Evolutionary conservation across 139 green algal genomes (phyloP).

Genomic region (Ettlia oleoabundans): DNA sequence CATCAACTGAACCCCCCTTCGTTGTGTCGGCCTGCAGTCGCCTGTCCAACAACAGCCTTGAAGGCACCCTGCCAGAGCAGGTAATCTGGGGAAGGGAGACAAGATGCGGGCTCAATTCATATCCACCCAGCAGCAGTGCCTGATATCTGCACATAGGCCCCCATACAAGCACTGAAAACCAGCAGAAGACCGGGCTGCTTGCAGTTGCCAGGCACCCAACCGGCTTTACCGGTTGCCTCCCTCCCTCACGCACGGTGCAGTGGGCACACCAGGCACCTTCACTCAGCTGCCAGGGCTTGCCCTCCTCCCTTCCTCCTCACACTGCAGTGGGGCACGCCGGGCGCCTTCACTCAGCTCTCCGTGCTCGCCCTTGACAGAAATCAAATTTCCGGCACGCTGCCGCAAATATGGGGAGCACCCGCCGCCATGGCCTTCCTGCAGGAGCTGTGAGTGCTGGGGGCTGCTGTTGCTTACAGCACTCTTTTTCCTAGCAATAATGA

Average conservation of each 20-base stretch:
- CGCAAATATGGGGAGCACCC: neutral
- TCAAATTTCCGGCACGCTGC: conserved; percentile 24
- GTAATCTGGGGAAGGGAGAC: neutral
- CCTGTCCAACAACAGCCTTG: conserved; percentile 32
- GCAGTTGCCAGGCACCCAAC: no score
- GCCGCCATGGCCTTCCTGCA: conserved; percentile 13
- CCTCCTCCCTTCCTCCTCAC: neutral
- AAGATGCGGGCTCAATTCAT: no score
- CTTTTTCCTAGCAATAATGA: no score
- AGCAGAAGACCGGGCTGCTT: no score
- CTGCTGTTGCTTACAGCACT: no score
- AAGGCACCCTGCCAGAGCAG: conserved; percentile 24
- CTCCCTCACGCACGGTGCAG: no score
- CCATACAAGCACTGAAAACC: no score
- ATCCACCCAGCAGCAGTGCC: no score
- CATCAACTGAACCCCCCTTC: neutral
- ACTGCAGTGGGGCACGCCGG: conserved; percentile 11
- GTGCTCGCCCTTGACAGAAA: conserved; percentile 24
- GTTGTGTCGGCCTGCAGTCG: neutral
- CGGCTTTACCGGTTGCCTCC: no score
- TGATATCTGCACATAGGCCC: no score
- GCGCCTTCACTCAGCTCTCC: conserved; percentile 18
- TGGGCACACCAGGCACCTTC: no score
- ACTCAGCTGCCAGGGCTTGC: neutral
- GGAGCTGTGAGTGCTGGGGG: conserved; percentile 35